These are phyloP conservation scores for Ceratocystis variospora DNA, from an alignment of 2,329 filamentous ascomycete genomes.

Conservation along the genomic window DNA sequence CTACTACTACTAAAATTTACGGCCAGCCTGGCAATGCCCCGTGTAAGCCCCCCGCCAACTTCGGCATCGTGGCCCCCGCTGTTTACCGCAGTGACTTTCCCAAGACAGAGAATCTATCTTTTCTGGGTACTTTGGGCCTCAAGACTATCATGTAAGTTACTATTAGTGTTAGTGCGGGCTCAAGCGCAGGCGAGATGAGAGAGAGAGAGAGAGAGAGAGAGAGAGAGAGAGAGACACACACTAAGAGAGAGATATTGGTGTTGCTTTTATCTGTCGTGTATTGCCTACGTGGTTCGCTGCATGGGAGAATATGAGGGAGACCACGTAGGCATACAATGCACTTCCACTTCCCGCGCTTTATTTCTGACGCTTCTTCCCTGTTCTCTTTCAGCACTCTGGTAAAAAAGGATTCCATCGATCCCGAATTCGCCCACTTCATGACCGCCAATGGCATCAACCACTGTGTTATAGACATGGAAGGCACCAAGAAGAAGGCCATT, in stretches of 20 bases:
- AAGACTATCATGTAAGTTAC: constrained; percentile 62
- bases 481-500: constrained; percentile 74
- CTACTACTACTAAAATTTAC: background rate
- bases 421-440: constrained; percentile 49
- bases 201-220: background rate
- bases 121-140: constrained; percentile 52
- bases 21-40: background rate
- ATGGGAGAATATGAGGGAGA: too few species aligned
- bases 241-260: too few species aligned
- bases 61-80: constrained; percentile 57
- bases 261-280: too few species aligned
- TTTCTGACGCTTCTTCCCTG: background rate
- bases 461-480: constrained; percentile 60
- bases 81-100: constrained; percentile 79
- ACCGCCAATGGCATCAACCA: constrained; percentile 54
- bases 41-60: constrained; percentile 48
- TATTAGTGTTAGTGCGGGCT: background rate
- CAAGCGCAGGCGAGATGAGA: background rate
- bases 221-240: background rate
- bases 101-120: constrained; percentile 52
- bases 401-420: constrained; percentile 42
- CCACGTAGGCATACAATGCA: too few species aligned
- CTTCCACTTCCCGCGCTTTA: background rate
- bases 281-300: too few species aligned
- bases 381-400: constrained; percentile 42